phyloP scores from a whole-genome alignment of 208 protist genomes.

The Porcisia deanei region DNA sequence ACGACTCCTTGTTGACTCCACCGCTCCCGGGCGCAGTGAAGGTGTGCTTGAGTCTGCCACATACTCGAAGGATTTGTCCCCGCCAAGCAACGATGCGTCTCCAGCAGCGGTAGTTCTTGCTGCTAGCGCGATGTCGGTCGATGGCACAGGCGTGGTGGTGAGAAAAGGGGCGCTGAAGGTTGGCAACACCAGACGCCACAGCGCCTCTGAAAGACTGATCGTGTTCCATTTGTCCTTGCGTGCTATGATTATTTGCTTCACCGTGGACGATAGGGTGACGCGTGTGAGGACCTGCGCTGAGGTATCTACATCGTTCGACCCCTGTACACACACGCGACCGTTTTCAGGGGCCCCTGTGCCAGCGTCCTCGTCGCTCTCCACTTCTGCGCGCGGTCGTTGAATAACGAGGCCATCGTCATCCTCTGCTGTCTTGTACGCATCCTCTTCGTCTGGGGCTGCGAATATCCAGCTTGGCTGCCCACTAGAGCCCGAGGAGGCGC shows the following conservation, averaged over 20 bases:
- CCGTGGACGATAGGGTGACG: background rate
- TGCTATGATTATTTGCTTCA: background rate
- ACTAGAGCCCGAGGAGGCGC: constrained; percentile 13
- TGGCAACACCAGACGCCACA: constrained; percentile 27
- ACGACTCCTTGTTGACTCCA: background rate
- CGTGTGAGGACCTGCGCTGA: background rate
- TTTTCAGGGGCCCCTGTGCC: background rate
- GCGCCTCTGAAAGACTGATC: constrained; percentile 15
- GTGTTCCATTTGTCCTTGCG: constrained; percentile 29
- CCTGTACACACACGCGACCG: too few species aligned
- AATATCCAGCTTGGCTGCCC: background rate
- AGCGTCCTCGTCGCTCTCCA: background rate
- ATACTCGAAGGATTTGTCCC: background rate
- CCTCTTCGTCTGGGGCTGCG: constrained; percentile 3
- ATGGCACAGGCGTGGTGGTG: background rate
- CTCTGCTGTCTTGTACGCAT: background rate
- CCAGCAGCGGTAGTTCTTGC: background rate
- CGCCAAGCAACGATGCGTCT: background rate
- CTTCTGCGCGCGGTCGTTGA: background rate
- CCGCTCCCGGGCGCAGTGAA: background rate
- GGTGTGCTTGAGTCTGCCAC: background rate
- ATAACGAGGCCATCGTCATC: background rate
- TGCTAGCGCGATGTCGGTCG: background rate
- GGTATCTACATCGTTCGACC: background rate
- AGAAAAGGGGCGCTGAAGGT: constrained; percentile 23